These are phyloP conservation scores for Metschnikowia dekortorum DNA, from an alignment of 805 yeast species.

Conservation along the genomic window DNA sequence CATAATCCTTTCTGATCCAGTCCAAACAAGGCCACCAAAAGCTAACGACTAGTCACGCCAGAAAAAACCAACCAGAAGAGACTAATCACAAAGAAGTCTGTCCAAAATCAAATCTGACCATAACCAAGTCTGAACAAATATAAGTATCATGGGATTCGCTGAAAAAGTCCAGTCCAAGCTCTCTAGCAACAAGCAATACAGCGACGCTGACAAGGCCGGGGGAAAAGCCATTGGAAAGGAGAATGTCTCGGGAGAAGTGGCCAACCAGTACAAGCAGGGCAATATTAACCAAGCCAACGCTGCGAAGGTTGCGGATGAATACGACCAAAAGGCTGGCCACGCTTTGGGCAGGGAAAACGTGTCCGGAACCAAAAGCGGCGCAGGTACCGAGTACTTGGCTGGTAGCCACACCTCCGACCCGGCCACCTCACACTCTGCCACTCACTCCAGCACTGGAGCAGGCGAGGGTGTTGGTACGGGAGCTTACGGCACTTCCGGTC, in stretches of 20 bases:
- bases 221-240: conserved; percentile 28
- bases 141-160: conserved; percentile 30
- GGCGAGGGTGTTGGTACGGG: conserved; percentile 8
- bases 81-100: too few species aligned
- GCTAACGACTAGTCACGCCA: too few species aligned
- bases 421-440: neutral
- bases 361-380: conserved; percentile 23
- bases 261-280: conserved; percentile 28
- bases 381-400: conserved; percentile 24
- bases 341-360: conserved; percentile 13
- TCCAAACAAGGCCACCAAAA: too few species aligned
- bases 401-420: conserved; percentile 4
- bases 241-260: conserved; percentile 25
- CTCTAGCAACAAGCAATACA: conserved; percentile 24
- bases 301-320: conserved; percentile 24
- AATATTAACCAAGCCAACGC: conserved; percentile 25
- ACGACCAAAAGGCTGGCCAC: conserved; percentile 24
- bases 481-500: neutral
- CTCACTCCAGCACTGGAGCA: conserved; percentile 3
- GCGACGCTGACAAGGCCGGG: conserved; percentile 26
- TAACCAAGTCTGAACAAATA: too few species aligned
- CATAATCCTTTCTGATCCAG: neutral
- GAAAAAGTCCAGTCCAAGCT: conserved; percentile 32
- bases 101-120: too few species aligned
- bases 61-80: neutral